These are phyloP conservation scores for Royoungia palumana DNA, from an alignment of 768 basidiomycete genomes.

Conservation along the genomic window DNA sequence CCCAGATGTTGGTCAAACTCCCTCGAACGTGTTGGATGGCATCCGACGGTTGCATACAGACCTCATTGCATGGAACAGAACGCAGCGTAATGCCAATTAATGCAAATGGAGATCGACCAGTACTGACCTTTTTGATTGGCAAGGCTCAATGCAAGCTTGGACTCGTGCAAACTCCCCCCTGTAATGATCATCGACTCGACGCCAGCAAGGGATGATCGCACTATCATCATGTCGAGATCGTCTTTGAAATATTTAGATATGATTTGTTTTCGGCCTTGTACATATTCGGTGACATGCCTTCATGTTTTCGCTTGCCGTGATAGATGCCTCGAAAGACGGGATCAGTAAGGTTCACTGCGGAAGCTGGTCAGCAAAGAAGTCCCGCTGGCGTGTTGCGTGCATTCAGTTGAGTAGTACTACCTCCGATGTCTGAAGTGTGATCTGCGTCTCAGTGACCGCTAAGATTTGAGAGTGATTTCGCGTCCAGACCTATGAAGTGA, in stretches of 20 bases:
- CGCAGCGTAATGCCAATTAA: not conserved
- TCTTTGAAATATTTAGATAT: constrained; percentile 35
- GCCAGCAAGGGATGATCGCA: constrained; percentile 54
- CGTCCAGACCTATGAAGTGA: constrained; percentile 37
- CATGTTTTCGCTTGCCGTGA: constrained; percentile 47
- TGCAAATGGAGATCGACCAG: not conserved
- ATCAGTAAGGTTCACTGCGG: constrained; percentile 52
- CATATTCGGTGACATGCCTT: no score
- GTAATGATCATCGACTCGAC: constrained; percentile 75
- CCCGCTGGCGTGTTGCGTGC: not conserved
- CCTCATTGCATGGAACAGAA: constrained; percentile 31
- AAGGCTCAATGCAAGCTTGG: constrained; percentile 54
- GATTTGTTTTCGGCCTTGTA: no score
- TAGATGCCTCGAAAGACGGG: constrained; percentile 54
- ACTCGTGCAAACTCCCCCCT: constrained; percentile 67
- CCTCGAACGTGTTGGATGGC: constrained; percentile 71
- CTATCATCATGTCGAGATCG: constrained; percentile 58
- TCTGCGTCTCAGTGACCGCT: not conserved
- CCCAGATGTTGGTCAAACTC: constrained; percentile 60
- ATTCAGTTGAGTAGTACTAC: constrained; percentile 21
- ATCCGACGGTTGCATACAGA: constrained; percentile 72
- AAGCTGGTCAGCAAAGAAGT: not conserved
- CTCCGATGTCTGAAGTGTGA: constrained; percentile 37
- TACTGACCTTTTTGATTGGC: constrained; percentile 52
- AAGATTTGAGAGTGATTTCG: not conserved